These are phyloP conservation scores for Pharus latifolius DNA, from an alignment of 176 grass and related monocot genomes.

Conservation along the genomic window DNA sequence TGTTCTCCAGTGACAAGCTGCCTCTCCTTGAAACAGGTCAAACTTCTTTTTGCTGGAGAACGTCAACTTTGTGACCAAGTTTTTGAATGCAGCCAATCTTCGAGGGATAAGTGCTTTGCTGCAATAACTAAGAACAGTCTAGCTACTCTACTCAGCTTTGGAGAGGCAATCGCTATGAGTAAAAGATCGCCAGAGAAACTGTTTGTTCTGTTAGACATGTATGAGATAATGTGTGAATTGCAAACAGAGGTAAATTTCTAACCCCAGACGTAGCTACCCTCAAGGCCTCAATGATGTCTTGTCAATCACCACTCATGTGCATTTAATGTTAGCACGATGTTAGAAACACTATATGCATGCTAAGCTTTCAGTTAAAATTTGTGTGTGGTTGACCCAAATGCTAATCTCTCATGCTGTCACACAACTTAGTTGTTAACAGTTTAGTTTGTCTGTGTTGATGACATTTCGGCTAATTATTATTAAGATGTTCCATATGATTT, in stretches of 20 bases:
- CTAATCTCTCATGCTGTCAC: neutral
- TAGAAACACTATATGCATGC: neutral
- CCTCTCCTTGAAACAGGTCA: slow-evolving; percentile 64
- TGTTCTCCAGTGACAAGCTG: slow-evolving; percentile 1
- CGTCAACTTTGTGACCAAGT: slow-evolving; percentile 83
- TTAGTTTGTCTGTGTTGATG: neutral
- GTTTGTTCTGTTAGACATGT: slow-evolving; percentile 96
- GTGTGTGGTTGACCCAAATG: neutral
- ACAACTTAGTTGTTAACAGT: neutral
- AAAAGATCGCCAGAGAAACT: slow-evolving; percentile 95
- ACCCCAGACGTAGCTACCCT: neutral
- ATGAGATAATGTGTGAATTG: slow-evolving; percentile 95
- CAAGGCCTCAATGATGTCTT: neutral
- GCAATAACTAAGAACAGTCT: slow-evolving; percentile 82
- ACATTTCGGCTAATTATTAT: neutral
- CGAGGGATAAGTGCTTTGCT: slow-evolving; percentile 81
- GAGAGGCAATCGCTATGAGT: slow-evolving; percentile 95
- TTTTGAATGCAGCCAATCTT: slow-evolving; percentile 77
- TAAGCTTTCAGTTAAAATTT: neutral
- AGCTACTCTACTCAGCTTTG: slow-evolving; percentile 82
- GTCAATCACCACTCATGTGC: neutral
- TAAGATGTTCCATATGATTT: neutral
- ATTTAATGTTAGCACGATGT: neutral
- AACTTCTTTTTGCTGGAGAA: slow-evolving; percentile 87
- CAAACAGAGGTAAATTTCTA: slow-evolving; percentile 70